These are phyloP conservation scores for Lycium barbarum DNA, from an alignment of 257 asterid species.

Conservation along the genomic window DNA sequence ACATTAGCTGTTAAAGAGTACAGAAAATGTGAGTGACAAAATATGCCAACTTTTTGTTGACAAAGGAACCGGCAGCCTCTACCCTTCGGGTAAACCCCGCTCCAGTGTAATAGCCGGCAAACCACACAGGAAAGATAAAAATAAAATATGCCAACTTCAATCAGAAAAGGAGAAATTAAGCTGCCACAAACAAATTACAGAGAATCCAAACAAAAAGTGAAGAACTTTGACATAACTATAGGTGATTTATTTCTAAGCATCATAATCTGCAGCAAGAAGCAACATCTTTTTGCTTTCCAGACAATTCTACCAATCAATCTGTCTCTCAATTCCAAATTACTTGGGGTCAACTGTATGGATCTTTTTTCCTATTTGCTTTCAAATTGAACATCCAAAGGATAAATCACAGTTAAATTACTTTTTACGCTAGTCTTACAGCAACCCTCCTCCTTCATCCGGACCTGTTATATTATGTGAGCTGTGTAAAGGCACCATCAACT, in stretches of 20 bases:
- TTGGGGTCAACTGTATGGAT: background rate
- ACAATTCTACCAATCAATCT: background rate
- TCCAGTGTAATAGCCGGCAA: too few relatives aligned
- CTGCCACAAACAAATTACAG: background rate
- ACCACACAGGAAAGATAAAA: too few relatives aligned
- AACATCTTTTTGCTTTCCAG: background rate
- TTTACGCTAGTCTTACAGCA: background rate
- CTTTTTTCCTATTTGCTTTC: background rate
- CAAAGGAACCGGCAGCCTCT: too few relatives aligned
- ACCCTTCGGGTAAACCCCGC: too few relatives aligned
- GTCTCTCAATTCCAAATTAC: background rate
- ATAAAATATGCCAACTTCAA: background rate
- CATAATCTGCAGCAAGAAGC: background rate
- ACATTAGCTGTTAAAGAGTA: background rate
- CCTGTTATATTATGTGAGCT: background rate
- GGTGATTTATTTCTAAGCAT: background rate
- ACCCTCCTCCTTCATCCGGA: constrained; percentile 1
- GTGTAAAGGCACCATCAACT: background rate
- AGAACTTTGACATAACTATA: background rate
- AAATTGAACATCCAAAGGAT: background rate
- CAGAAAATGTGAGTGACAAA: background rate
- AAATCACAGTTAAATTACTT: background rate
- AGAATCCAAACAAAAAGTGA: background rate
- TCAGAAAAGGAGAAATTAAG: background rate
- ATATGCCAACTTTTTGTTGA: background rate